Evolutionary conservation across 352 stramenopile species (phyloP), one percentile per base, ranked within the genome.

Genomic region (Globisporangium echinulatum): DNA sequence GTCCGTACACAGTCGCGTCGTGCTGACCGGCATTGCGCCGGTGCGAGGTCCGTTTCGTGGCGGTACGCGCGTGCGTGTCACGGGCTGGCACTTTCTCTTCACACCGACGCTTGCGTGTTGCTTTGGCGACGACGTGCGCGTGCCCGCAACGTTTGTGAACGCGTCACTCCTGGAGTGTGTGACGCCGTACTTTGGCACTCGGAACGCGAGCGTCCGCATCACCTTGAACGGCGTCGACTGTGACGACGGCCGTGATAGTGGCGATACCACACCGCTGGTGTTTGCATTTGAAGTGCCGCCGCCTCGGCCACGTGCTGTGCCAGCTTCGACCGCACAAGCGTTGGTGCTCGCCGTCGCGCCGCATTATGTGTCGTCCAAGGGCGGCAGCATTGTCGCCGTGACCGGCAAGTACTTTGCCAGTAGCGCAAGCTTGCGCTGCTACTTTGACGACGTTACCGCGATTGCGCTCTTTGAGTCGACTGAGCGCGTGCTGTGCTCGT

Each of bases 91-190:
- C 37, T 89, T 92, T 50, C 15, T 72, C 10, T 67, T 81, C 10
- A 84, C 79, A 1, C 71, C 67, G 3, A 47, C 73, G 11, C 58
- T 95, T 0, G 70, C 75, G 5, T 96, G 87, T 49, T 87, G 81
- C 46, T 94, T 96, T 66, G 71, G 69, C 36, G 61, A 69, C 11
- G 61, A 69, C 11, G 51, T 64, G n/a, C 62, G 53, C 0, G 74
- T 88, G 5, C 63, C 69, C 50, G 84, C 82, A 36, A 75, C 71
- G 1, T 90, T 90, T 57, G 64, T 86, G 15, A 96, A 92, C 40
- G 58, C 72, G 1, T 83, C 84, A 48, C 11, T 69, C 33, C 52
- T 94, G 4, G 63, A 75, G 37, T 96, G 87, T 52, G 56, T 56
- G 1, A 75, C 83, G 1, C 82, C 83, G 36, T 55, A 58, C 39